Percentiles rank a stretch among this genome's conserved stretches.
phyloP scores from a whole-genome alignment of 768 basidiomycete genomes.

The Dioszegia aurantiaca region DNA sequence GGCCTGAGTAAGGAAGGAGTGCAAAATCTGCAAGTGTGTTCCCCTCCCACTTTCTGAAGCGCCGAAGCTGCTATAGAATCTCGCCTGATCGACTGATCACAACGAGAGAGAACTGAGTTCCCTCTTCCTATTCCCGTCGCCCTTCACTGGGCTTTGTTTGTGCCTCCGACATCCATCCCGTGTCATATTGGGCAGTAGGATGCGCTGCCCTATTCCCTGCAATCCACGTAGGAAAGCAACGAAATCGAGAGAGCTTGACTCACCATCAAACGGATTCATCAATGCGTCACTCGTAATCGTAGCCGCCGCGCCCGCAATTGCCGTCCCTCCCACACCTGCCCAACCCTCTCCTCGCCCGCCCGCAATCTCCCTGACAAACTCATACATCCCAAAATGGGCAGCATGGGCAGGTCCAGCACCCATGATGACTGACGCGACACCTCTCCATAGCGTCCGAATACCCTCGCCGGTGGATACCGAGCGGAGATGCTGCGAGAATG shows the following conservation, averaged over 20 bases:
- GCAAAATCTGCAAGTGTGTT: too few relatives aligned
- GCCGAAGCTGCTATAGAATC: too few relatives aligned
- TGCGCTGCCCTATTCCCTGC: too few relatives aligned
- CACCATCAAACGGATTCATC: slow-evolving; percentile 99
- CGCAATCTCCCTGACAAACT: slow-evolving; percentile 85
- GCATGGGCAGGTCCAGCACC: slow-evolving; percentile 98
- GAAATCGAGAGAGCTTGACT: slow-evolving; percentile 50
- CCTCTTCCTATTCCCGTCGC: too few relatives aligned
- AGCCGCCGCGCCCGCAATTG: slow-evolving; percentile 87
- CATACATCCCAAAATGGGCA: slow-evolving; percentile 93
- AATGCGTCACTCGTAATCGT: slow-evolving; percentile 93
- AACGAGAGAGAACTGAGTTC: too few relatives aligned
- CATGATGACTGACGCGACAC: slow-evolving; percentile 89
- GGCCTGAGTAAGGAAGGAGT: too few relatives aligned
- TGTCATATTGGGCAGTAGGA: too few relatives aligned
- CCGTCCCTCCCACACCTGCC: slow-evolving; percentile 86
- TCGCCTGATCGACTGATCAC: too few relatives aligned
- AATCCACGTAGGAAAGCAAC: too few relatives aligned
- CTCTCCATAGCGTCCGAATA: slow-evolving; percentile 84
- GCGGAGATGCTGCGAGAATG: slow-evolving; percentile 48
- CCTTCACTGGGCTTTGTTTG: too few relatives aligned
- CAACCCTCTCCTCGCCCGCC: slow-evolving; percentile 67
- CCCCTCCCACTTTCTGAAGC: too few relatives aligned
- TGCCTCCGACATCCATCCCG: too few relatives aligned
- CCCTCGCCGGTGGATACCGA: slow-evolving; percentile 90